Base-by-base conservation (phyloP, 768 basidiomycete species). In the Ramaria sp. region DNA sequence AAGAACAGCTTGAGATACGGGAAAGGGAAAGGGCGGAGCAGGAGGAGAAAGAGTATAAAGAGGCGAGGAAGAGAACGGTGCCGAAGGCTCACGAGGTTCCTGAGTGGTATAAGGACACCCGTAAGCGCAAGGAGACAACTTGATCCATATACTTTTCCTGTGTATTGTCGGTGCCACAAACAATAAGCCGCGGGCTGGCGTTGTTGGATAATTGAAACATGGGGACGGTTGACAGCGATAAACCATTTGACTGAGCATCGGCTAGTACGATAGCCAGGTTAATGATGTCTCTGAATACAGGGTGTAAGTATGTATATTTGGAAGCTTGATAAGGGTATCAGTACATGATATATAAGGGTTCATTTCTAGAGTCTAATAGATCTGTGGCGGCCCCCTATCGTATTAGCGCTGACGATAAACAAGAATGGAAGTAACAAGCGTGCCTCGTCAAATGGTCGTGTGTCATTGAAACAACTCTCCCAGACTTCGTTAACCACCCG, bases 361-460 rank as follows among this genome's bases (percentile, higher is more conserved):
- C n/a, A n/a, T 13, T 34, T 34, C 32, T 13, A 34, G 13, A 47
- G 45, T 47, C 25, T 47, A 47, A 47, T 47, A 47, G 7, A 47
- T 47, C 45, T 47, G 25, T 25, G 25, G 7, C 18, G 9, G 24
- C 24, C 13, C 10, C 25, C n/a, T n/a, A n/a, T 5, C 5, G 3
- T 24, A 16, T 47, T 24, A 47, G 22, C 4, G 27, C 25, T 25
- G 8, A n/a, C 45, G 18, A 1, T n/a, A n/a, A 16, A 27, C 7
- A 24, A 25, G 3, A 3, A 52, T 27, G 28, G 18, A 43, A 30
- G 3, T 12, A 42, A 10, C n/a, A 5, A 30, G n/a, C 41, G 8
- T 22, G 90, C 91, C 84, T 98, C 94, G 66, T 99, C 96, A 66
- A 97, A 99, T 8, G 96, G 95, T 58, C 95, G 71, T 5, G 94